These are phyloP conservation scores for Tulasnella sp. DNA, from an alignment of 768 basidiomycete species.

Conservation along the genomic window DNA sequence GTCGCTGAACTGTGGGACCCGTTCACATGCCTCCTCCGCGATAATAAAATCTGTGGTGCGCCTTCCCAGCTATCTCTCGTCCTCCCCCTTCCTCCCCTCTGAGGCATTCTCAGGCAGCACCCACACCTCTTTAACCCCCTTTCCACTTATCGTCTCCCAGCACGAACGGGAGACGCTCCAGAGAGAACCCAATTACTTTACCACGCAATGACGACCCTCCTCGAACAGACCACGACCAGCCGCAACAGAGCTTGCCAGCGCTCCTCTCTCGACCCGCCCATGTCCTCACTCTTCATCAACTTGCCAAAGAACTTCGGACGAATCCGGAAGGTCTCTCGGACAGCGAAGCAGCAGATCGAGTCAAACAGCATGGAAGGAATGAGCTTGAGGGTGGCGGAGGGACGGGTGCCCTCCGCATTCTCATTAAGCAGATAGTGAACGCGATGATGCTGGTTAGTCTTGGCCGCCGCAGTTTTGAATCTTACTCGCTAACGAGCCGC, in stretches of 20 bases:
- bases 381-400: constrained; percentile 34
- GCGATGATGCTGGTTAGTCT: constrained; percentile 37
- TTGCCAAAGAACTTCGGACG: constrained; percentile 34
- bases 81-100: not conserved
- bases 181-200: not conserved
- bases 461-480: not conserved
- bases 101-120: not conserved
- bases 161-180: not conserved
- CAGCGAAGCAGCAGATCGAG: constrained; percentile 30
- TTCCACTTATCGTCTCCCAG: constrained; percentile 2
- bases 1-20: not conserved
- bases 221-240: not conserved
- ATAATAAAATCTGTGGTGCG: not conserved
- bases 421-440: constrained; percentile 38
- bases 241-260: constrained; percentile 26
- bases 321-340: constrained; percentile 34
- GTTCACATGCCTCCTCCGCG: not conserved
- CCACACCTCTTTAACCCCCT: not conserved
- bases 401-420: constrained; percentile 26
- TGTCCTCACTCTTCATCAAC: constrained; percentile 33
- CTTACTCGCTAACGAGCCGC: not conserved
- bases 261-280: constrained; percentile 29
- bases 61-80: not conserved
- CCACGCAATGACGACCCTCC: not conserved
- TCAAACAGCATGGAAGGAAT: constrained; percentile 36